Conservation (phyloP, 371 early-diverging fungal genomes). For the Zychaea mexicana region DNA sequence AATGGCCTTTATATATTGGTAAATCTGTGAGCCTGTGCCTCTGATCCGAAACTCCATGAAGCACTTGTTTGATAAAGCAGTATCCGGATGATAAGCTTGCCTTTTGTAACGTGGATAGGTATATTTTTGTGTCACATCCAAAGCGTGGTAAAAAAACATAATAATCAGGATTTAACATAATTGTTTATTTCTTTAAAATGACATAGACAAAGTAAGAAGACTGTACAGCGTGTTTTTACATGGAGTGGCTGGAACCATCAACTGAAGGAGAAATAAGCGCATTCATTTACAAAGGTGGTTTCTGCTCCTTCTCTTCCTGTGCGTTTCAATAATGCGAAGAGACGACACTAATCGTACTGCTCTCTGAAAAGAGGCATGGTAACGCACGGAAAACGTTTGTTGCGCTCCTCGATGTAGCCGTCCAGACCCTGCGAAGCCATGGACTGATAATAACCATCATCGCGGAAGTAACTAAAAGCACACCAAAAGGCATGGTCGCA, state of each 20-base stretch:
- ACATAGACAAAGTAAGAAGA: no score
- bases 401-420: slow-evolving; percentile 18
- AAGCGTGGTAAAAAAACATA: neutral
- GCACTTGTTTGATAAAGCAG: neutral
- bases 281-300: slow-evolving; percentile 1
- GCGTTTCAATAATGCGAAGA: neutral
- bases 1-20: neutral
- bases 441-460: slow-evolving; percentile 19
- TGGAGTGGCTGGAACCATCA: slow-evolving; percentile 22
- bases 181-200: no score
- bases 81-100: neutral
- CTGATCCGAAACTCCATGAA: neutral
- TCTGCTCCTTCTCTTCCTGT: neutral
- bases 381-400: slow-evolving; percentile 20
- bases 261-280: neutral
- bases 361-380: slow-evolving; percentile 8
- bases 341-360: neutral
- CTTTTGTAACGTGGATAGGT: neutral
- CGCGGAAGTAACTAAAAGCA: slow-evolving; percentile 23
- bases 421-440: slow-evolving; percentile 19
- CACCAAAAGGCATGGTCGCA: slow-evolving; percentile 41
- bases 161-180: no score
- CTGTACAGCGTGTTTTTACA: slow-evolving; percentile 22
- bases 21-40: no score
- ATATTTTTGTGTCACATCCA: slow-evolving; percentile 2